Base-by-base conservation (phyloP, 140 eudicot species). In the Ambrosia hybrid region DNA sequence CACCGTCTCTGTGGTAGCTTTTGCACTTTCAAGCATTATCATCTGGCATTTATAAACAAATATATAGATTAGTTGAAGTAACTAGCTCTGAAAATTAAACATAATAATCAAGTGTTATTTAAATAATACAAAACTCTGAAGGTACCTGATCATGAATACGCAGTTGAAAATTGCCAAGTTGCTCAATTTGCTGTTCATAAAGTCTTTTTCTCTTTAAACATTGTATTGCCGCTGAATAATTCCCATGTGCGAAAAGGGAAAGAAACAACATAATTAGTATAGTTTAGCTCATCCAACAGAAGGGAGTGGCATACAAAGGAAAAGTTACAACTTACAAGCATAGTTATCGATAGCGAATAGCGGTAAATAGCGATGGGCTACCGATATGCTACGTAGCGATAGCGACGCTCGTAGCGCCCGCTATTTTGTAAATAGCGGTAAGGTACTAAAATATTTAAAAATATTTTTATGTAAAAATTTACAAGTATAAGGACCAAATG, bases 1-100 rank as follows among this genome's bases (percentile, higher is more conserved):
- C 26, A 85, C 90, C 6, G 90, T 85, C 75, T 85, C 90, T 52
- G 90, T 76, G 48, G 90, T 82, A 59, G 87, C 87, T 82, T 85
- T 82, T 64, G 90, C 87, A 65, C 87, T 85, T 82, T 85, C 90
- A 68, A 82, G 83, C 87, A 85, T 76, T 38, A 79, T 82, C 81
- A 85, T 85, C 90, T 85, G 79, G 43, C 36, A 3, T 39, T 58
- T 52, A 68, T 1, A 0, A 9, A 56, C 9, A 76, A 7, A 65
- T 12, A 36, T n/a, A 38, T 13, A 36, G 6, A 37, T 76, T 70
- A 13, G 16, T 38, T 26, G 56, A n/a, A 21, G 13, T 9, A 4
- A 21, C 37, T 10, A 9, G 6, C 71, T 48, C 1, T 9, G 38
- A 43, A 55, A 12, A 36, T n/a, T 10, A 15, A 56, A 37, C 38